Evolutionary conservation across 768 basidiomycete genomes (phyloP), one percentile per base, ranked within the genome.

Genomic region (Amanita pallidorosea): DNA sequence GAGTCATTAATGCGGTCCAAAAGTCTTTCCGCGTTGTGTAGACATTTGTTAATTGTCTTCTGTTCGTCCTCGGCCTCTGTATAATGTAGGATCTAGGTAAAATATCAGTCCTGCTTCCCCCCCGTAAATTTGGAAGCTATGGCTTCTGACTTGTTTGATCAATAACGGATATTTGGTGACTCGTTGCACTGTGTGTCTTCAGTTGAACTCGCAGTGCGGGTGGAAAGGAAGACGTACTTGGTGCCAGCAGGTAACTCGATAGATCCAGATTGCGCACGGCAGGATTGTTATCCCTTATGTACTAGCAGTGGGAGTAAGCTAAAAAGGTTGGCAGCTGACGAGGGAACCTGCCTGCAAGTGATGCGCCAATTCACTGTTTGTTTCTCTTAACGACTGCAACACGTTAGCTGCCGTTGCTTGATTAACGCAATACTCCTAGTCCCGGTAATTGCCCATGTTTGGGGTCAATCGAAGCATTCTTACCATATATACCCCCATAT

Each of bases 131-230:
- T 18, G n/a, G 18, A 23, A n/a, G 15, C 18, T 4, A 7, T 7
- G 13, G 31, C 31, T 2, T 29, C 64, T 17, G 45, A 80, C 83
- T 66, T 90, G 88, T 49, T 82, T 81, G 56, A 97, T 82, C 29
- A 97, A 73, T 0, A 99, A 72, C 0, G 95, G 95, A 61, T 98
- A 99, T 51, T 91, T 76, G 0, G 95, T 96, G 51, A 97, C 83
- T 7, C 95, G 83, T 80, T 96, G 92, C 92, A 94, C 89, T 92
- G 54, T 17, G 37, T 12, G 31, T 22, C 29, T 35, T 33, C 37
- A 13, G 27, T 33, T 13, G 45, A 36, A 36, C 37, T 23, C 13
- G 17, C 8, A 2, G 5, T 58, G 37, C 8, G 42, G n/a, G 25
- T 17, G 45, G 29, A 34, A 35, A 13, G 22, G 18, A 20, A 23